phyloP scores from a whole-genome alignment of 306 rosid species.

The Quercus mongolica region DNA sequence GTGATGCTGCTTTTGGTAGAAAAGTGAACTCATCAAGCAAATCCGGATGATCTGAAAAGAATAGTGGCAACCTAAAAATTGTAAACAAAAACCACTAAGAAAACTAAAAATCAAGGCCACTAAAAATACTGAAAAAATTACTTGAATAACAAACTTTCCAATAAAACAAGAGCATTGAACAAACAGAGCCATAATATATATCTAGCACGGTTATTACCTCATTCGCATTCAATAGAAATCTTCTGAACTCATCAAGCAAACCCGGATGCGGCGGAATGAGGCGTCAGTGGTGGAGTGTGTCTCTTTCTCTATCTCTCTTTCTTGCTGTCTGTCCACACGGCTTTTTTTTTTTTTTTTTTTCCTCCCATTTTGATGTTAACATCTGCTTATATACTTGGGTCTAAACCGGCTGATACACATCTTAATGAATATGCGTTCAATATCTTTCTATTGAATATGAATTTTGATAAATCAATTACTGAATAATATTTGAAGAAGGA shows the following conservation, averaged over 20 bases:
- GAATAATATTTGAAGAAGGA: too few relatives aligned
- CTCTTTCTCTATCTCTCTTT: too few relatives aligned
- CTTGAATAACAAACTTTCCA: neutral
- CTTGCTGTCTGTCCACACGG: too few relatives aligned
- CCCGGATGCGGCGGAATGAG: conserved; percentile 23
- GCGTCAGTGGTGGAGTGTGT: too few relatives aligned
- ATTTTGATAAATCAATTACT: too few relatives aligned
- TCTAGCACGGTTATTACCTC: too few relatives aligned
- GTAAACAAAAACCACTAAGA: neutral
- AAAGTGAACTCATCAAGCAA: conserved; percentile 86
- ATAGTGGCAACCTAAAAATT: neutral
- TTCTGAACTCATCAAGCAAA: conserved; percentile 82
- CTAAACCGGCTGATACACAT: too few relatives aligned
- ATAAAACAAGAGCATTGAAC: neutral
- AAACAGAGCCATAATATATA: neutral
- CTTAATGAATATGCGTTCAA: too few relatives aligned
- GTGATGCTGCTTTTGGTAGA: conserved; percentile 77
- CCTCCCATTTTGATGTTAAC: too few relatives aligned
- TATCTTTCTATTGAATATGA: too few relatives aligned
- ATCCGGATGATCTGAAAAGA: conserved; percentile 75
- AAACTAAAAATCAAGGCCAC: neutral
- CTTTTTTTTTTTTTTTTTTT: too few relatives aligned
- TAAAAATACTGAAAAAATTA: neutral
- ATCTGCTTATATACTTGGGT: too few relatives aligned
- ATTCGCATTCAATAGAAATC: conserved; percentile 83